These are phyloP conservation scores for Zygoascus flipseniorum DNA, from an alignment of 805 yeast species.

Conservation along the genomic window DNA sequence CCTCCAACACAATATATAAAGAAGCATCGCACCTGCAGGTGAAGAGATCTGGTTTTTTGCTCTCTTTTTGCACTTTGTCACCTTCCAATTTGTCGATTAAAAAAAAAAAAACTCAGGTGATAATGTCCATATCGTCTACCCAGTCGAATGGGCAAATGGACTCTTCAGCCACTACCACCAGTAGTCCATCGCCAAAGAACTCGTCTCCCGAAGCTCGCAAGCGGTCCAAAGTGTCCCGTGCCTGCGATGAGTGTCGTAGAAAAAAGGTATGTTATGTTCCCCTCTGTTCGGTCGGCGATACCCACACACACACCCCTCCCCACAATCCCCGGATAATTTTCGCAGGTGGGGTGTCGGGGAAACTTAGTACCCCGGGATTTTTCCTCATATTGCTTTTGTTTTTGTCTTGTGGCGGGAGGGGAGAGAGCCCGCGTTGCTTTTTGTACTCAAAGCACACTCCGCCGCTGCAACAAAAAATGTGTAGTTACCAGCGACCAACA, in stretches of 20 bases:
- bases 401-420: not conserved
- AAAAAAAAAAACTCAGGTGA: too few relatives aligned
- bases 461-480: too few relatives aligned
- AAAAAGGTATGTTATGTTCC: constrained; percentile 27
- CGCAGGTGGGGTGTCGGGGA: not conserved
- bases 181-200: not conserved
- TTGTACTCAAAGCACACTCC: not conserved
- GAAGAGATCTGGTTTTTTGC: too few relatives aligned
- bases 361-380: not conserved
- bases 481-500: too few relatives aligned
- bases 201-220: constrained; percentile 27
- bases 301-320: constrained; percentile 5
- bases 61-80: too few relatives aligned
- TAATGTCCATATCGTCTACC: not conserved
- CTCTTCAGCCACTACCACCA: not conserved
- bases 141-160: not conserved
- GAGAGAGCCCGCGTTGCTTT: not conserved
- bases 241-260: constrained; percentile 46
- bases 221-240: constrained; percentile 47
- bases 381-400: not conserved
- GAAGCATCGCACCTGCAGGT: too few relatives aligned
- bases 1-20: too few relatives aligned
- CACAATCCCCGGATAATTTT: not conserved
- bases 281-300: not conserved
- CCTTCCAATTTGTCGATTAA: too few relatives aligned